phyloP scores from a whole-genome alignment of 768 basidiomycete species.

The Suillus subalutaceus region DNA sequence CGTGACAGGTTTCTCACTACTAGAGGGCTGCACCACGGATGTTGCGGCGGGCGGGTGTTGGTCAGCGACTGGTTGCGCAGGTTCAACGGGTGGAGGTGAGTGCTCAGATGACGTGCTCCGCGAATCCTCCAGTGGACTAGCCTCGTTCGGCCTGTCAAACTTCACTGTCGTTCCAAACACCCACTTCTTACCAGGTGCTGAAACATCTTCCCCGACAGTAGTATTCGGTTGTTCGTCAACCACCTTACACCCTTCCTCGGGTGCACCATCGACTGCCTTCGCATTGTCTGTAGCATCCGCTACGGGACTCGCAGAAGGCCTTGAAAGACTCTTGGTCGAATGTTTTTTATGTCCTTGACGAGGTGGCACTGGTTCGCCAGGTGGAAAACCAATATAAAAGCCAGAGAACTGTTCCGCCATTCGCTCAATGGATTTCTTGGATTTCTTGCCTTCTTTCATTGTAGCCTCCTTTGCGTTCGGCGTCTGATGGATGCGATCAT shows the following conservation, averaged over 20 bases:
- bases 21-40: not conserved
- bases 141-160: conserved; percentile 14
- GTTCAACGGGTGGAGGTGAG: conserved; percentile 6
- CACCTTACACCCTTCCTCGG: not conserved
- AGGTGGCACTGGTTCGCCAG: conserved; percentile 36
- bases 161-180: conserved; percentile 54
- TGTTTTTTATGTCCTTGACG: conserved; percentile 30
- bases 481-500: conserved; percentile 9
- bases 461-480: conserved; percentile 2
- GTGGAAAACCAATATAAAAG: conserved; percentile 50
- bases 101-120: not conserved
- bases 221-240: not conserved
- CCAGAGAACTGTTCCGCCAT: conserved; percentile 34
- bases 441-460: conserved; percentile 16
- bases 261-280: conserved; percentile 5
- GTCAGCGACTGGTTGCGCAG: not conserved
- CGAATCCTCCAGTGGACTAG: not conserved
- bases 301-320: not conserved
- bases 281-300: not conserved
- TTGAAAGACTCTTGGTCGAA: conserved; percentile 23
- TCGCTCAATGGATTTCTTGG: conserved; percentile 21
- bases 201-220: conserved; percentile 10
- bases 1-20: not conserved
- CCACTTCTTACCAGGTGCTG: conserved; percentile 43
- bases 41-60: not conserved